A percentile compares a stretch with the other conserved stretches of the same genome.
Conservation (phyloP, 768 basidiomycete genomes). For the Rhodotorula babjevae region DNA sequence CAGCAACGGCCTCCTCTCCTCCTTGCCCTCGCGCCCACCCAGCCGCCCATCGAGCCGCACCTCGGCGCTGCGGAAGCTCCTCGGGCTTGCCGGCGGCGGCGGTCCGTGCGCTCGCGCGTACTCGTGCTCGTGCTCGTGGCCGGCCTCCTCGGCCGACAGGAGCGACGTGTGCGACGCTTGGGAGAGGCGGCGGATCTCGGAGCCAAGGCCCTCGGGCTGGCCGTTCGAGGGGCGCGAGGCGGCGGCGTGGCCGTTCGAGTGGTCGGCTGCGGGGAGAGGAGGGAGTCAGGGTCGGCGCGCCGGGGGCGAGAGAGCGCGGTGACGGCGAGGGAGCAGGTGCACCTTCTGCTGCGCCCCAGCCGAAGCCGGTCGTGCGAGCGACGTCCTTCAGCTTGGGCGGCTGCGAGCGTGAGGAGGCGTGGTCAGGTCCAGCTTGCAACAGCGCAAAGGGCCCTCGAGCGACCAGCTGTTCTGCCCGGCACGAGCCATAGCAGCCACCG, state of each 20-base stretch:
- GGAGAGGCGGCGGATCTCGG: conserved; percentile 1
- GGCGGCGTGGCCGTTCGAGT: not conserved
- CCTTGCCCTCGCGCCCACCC: not conserved
- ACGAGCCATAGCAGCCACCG: too few species aligned
- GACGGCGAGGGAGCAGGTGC: not conserved
- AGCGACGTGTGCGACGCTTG: not conserved
- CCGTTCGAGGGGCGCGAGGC: not conserved
- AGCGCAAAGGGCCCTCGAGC: too few species aligned
- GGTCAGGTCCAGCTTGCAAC: too few species aligned
- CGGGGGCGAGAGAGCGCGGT: not conserved
- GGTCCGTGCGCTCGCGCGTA: not conserved
- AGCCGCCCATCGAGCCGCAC: not conserved
- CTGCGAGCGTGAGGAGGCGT: not conserved
- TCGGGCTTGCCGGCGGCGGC: not conserved
- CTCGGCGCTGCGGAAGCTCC: not conserved
- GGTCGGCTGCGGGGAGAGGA: not conserved
- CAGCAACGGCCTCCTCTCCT: conserved; percentile 25
- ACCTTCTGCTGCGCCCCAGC: conserved; percentile 17
- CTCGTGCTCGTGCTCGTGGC: not conserved
- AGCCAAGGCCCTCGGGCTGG: not conserved
- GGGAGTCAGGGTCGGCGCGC: too few species aligned
- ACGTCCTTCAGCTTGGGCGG: conserved; percentile 1
- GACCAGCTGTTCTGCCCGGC: too few species aligned
- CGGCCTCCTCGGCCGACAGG: not conserved
- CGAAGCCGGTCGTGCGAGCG: conserved; percentile 7